These are phyloP conservation scores for Myriosclerotinia curreyana DNA, from an alignment of 2,329 filamentous ascomycete genomes.

Conservation along the genomic window DNA sequence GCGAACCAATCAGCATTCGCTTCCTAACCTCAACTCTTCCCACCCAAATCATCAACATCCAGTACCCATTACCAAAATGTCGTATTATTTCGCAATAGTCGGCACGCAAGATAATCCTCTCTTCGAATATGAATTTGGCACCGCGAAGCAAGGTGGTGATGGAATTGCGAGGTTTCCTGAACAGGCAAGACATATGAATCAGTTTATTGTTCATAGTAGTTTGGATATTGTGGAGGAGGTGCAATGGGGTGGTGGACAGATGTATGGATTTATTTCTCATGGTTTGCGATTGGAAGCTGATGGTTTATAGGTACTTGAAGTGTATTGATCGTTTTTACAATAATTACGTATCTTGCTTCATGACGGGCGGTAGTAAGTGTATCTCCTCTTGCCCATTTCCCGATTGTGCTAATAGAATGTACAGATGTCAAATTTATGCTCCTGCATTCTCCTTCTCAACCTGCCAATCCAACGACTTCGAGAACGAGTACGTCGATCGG, in stretches of 20 bases:
- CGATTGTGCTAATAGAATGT: neutral
- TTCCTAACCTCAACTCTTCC: slow-evolving; percentile 23
- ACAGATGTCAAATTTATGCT: slow-evolving; percentile 83
- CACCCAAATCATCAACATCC: slow-evolving; percentile 16
- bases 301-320: slow-evolving; percentile 75
- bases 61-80: slow-evolving; percentile 58
- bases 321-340: slow-evolving; percentile 96
- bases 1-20: slow-evolving; percentile 32
- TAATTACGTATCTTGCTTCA: slow-evolving; percentile 90
- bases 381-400: slow-evolving; percentile 1
- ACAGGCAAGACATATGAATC: slow-evolving; percentile 88
- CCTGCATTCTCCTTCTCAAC: slow-evolving; percentile 72
- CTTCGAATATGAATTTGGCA: slow-evolving; percentile 96
- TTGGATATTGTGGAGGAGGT: slow-evolving; percentile 95
- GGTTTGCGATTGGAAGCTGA: slow-evolving; percentile 14
- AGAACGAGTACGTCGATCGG: slow-evolving; percentile 68
- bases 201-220: slow-evolving; percentile 93
- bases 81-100: slow-evolving; percentile 97
- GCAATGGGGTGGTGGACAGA: slow-evolving; percentile 83
- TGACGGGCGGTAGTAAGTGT: slow-evolving; percentile 70
- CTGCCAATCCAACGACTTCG: slow-evolving; percentile 45
- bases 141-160: slow-evolving; percentile 92
- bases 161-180: slow-evolving; percentile 85
- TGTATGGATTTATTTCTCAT: slow-evolving; percentile 54
- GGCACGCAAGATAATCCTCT: slow-evolving; percentile 93